Conservation (phyloP, 1,284 basidiomycete species). For the Tilletia caries region DNA sequence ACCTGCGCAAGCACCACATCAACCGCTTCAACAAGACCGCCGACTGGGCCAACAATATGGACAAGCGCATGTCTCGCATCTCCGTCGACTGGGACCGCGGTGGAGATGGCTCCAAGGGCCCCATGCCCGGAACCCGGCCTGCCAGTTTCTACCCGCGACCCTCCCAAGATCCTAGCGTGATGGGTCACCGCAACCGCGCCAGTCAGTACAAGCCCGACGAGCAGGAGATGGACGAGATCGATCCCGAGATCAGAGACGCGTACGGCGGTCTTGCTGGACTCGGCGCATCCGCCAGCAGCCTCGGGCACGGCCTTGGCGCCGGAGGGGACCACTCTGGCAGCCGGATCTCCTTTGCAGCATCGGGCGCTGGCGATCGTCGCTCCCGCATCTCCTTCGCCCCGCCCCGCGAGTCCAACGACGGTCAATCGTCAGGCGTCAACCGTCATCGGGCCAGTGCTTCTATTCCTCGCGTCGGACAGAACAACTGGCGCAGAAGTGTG, state of each 20-base stretch:
- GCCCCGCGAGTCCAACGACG: slow-evolving; percentile 25
- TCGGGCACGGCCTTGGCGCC: slow-evolving; percentile 30
- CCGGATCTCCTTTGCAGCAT: slow-evolving; percentile 8
- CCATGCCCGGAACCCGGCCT: slow-evolving; percentile 40
- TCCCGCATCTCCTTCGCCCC: slow-evolving; percentile 42
- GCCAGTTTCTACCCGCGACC: slow-evolving; percentile 30
- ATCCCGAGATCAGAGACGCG: slow-evolving; percentile 21
- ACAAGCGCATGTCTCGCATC: slow-evolving; percentile 50
- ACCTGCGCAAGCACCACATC: slow-evolving; percentile 47
- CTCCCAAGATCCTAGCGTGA: neutral
- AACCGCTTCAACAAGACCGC: slow-evolving; percentile 50
- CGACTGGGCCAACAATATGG: slow-evolving; percentile 50
- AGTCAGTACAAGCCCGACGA: slow-evolving; percentile 21
- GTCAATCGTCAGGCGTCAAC: slow-evolving; percentile 16
- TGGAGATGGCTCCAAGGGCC: slow-evolving; percentile 42
- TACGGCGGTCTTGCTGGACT: slow-evolving; percentile 11
- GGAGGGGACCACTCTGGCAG: slow-evolving; percentile 35
- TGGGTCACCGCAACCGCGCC: neutral
- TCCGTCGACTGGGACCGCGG: slow-evolving; percentile 46
- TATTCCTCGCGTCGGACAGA: slow-evolving; percentile 29
- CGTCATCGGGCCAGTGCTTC: slow-evolving; percentile 21
- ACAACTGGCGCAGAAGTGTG: slow-evolving; percentile 18
- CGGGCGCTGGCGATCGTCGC: slow-evolving; percentile 26
- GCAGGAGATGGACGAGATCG: slow-evolving; percentile 36
- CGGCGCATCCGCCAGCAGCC: neutral